These are phyloP conservation scores for Apiospora rasikravindrae DNA, from an alignment of 2,329 filamentous ascomycete genomes.

Conservation along the genomic window DNA sequence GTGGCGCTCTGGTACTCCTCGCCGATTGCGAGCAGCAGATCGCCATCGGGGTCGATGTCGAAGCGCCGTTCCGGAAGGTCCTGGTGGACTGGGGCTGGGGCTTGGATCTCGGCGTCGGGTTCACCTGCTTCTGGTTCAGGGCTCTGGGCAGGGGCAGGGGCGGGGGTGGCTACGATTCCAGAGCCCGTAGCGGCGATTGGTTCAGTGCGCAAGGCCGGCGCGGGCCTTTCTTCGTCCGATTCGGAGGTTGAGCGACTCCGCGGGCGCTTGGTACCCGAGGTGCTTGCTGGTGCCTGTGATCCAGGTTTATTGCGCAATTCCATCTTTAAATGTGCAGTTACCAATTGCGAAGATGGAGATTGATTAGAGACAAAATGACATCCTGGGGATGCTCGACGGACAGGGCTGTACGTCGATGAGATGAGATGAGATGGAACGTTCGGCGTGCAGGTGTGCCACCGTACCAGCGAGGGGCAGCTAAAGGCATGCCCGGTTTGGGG, in stretches of 20 bases:
- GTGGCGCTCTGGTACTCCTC: conserved; percentile 21
- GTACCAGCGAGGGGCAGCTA: too few relatives aligned
- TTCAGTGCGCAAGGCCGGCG: not conserved
- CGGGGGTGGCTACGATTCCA: not conserved
- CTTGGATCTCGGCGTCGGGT: not conserved
- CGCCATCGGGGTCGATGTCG: conserved; percentile 20
- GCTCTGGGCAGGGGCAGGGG: not conserved
- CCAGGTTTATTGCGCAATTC: not conserved
- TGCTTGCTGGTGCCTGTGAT: not conserved
- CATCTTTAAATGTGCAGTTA: not conserved
- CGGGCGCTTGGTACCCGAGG: not conserved
- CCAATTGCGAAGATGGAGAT: not conserved
- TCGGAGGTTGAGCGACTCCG: not conserved
- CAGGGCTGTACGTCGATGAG: not conserved
- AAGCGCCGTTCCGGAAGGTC: not conserved
- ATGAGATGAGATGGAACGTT: not conserved
- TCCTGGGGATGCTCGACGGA: not conserved
- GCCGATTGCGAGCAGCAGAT: conserved; percentile 22
- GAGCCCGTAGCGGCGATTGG: not conserved
- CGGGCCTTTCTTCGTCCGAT: not conserved
- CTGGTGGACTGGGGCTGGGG: not conserved
- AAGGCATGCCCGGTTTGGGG: not conserved
- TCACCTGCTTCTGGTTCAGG: not conserved
- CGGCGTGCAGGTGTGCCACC: not conserved
- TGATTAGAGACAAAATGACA: not conserved